These are phyloP conservation scores for Calonectria montana DNA, from an alignment of 2,329 filamentous ascomycete genomes.

Conservation along the genomic window DNA sequence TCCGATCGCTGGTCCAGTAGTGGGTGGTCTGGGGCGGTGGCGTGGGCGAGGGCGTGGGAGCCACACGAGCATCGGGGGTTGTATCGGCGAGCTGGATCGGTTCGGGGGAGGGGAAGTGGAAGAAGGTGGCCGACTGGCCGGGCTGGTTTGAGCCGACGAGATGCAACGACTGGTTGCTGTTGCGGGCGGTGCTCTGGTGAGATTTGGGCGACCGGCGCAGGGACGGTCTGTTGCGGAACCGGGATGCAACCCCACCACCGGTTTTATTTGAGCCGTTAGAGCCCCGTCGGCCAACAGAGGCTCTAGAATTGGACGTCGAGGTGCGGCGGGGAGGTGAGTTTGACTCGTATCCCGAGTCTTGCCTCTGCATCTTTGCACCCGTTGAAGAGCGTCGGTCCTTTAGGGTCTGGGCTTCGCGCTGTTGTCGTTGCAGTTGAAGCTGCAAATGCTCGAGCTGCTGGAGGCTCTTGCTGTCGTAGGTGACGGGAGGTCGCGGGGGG, in stretches of 20 bases:
- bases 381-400: constrained; percentile 45
- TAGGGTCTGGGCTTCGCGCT: constrained; percentile 31
- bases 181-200: constrained; percentile 37
- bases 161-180: constrained; percentile 49
- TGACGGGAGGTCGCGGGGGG: constrained; percentile 40
- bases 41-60: constrained; percentile 45
- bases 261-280: constrained; percentile 48
- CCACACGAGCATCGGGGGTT: constrained; percentile 29
- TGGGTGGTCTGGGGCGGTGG: constrained; percentile 70
- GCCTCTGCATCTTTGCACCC: constrained; percentile 60
- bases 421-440: constrained; percentile 35
- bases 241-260: constrained; percentile 37
- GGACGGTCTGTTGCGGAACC: constrained; percentile 54
- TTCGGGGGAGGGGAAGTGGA: constrained; percentile 62
- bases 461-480: constrained; percentile 34
- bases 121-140: constrained; percentile 54
- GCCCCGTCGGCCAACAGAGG: constrained; percentile 46
- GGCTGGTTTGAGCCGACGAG: constrained; percentile 49
- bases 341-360: constrained; percentile 71
- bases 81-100: constrained; percentile 44
- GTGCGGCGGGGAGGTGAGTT: constrained; percentile 51
- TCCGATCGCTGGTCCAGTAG: constrained; percentile 75
- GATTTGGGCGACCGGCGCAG: constrained; percentile 56
- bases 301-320: constrained; percentile 49
- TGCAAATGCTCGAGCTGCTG: constrained; percentile 37